These are phyloP conservation scores for Somion occarium DNA, from an alignment of 1,284 basidiomycete genomes.

Conservation along the genomic window DNA sequence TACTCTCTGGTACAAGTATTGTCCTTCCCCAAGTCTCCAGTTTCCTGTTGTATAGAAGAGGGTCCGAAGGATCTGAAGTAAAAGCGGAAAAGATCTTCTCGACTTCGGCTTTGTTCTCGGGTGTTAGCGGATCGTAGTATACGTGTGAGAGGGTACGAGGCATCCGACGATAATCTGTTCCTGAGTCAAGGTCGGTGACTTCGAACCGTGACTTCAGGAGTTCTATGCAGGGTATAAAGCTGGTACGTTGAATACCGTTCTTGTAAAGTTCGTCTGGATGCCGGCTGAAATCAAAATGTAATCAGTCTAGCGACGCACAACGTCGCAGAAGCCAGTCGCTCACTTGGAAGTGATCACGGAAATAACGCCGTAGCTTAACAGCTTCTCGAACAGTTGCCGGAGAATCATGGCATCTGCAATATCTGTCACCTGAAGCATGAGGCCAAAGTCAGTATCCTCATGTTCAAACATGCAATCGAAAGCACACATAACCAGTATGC, in stretches of 20 bases:
- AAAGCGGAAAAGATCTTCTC: constrained; percentile 80
- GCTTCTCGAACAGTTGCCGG: constrained; percentile 79
- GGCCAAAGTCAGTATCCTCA: not conserved
- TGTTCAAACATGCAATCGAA: constrained; percentile 5
- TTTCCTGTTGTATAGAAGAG: constrained; percentile 59
- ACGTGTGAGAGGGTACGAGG: constrained; percentile 89
- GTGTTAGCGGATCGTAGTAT: constrained; percentile 80
- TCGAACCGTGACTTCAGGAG: constrained; percentile 85
- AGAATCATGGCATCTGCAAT: constrained; percentile 99
- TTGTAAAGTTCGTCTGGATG: constrained; percentile 98
- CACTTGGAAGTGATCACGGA: constrained; percentile 97
- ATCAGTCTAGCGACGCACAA: constrained; percentile 6
- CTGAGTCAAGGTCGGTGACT: constrained; percentile 91
- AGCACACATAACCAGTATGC: too few species aligned
- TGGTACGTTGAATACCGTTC: constrained; percentile 97
- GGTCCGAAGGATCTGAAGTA: constrained; percentile 47
- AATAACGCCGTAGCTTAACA: constrained; percentile 88
- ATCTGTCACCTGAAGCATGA: constrained; percentile 77
- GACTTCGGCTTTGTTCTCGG: constrained; percentile 65
- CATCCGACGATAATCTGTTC: constrained; percentile 91
- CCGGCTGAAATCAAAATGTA: constrained; percentile 56
- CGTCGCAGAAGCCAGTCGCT: constrained; percentile 21
- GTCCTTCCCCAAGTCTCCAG: constrained; percentile 88
- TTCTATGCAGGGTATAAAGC: constrained; percentile 94
- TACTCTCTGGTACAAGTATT: constrained; percentile 77